Evolutionary conservation across 192 early-diverging fungal genomes (phyloP), one percentile per base, ranked within the genome.

Genomic region (Chytriomyces confervae): DNA sequence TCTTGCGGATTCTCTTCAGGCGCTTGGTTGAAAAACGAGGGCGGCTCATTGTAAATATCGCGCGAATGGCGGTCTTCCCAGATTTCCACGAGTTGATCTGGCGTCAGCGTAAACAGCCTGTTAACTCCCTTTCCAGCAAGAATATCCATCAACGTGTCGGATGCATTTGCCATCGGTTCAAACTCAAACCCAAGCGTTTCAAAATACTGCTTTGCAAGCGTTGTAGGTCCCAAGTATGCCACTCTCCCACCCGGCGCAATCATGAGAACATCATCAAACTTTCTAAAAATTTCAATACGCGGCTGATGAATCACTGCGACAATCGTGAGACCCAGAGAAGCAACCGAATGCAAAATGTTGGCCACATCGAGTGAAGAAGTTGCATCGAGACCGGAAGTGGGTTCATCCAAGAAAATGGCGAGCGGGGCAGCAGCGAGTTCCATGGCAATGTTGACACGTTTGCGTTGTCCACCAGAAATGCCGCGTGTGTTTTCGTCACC

Each of bases 381-480:
- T 50, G 89, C 84, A 78, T 93, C 92, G 36, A 93, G 70, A 29
- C 92, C 92, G 43, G 87, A 89, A 7, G 92, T 93, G 9, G 92
- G 92, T 46, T 93, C 92, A 77, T 93, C 92, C 77, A 91, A 77
- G 71, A 93, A 91, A 57, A 93, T 80, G 20, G 91, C 84, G 51
- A 82, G 85, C 7, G 92, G 92, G 57, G 89, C 82, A 16, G 84
- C 83, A 51, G 85, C 80, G 20, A 87, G 80, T 71, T 93, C 92
- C 91, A 93, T 93, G 10, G 92, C 92, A 77, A 93, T 92, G 71
- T 93, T 93, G 62, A 93, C 92, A 5, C 92, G 85, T 78, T 93
- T 93, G 4, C 92, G 78, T 61, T 93, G 91, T 23, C 91, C 91
- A 75, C 92, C 92, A 16, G 88, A 91, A 36, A 93, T 88, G 45